Conservation (phyloP, 2,329 filamentous ascomycete species). For the Amauroascus niger region DNA sequence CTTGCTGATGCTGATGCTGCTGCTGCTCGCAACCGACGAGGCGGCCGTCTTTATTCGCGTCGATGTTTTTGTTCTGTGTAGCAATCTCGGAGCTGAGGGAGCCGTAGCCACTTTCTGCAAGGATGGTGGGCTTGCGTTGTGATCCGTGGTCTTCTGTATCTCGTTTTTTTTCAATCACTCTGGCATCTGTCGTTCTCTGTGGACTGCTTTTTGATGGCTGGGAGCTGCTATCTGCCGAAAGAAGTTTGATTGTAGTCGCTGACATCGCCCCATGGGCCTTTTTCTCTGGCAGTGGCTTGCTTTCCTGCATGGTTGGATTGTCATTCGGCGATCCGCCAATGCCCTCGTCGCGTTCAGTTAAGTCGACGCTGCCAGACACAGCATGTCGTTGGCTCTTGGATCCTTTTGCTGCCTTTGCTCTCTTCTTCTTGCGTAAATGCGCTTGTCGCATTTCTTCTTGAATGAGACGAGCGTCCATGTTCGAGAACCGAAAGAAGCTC, state of each 20-base stretch:
- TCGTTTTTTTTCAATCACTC: too few relatives aligned
- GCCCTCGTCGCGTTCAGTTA: not conserved
- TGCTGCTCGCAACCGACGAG: too few relatives aligned
- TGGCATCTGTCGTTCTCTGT: not conserved
- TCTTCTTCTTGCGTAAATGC: not conserved
- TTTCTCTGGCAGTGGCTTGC: not conserved
- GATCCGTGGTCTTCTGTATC: too few relatives aligned
- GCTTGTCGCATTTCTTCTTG: not conserved
- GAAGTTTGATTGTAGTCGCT: not conserved
- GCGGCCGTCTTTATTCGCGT: too few relatives aligned
- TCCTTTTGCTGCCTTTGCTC: not conserved
- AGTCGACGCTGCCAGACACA: not conserved
- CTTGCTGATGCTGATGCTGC: too few relatives aligned
- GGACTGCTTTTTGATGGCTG: not conserved
- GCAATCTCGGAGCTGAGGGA: not conserved
- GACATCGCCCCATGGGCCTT: not conserved
- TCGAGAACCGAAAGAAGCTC: not conserved
- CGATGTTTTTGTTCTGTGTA: not conserved
- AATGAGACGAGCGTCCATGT: not conserved
- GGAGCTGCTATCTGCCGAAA: not conserved
- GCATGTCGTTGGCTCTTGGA: not conserved
- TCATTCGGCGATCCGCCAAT: not conserved
- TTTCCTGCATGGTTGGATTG: not conserved
- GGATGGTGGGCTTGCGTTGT: not conserved
- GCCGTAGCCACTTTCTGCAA: constrained; percentile 3